Conservation (phyloP, 306 rosid genomes). For the Hippophae gyantsensis region DNA sequence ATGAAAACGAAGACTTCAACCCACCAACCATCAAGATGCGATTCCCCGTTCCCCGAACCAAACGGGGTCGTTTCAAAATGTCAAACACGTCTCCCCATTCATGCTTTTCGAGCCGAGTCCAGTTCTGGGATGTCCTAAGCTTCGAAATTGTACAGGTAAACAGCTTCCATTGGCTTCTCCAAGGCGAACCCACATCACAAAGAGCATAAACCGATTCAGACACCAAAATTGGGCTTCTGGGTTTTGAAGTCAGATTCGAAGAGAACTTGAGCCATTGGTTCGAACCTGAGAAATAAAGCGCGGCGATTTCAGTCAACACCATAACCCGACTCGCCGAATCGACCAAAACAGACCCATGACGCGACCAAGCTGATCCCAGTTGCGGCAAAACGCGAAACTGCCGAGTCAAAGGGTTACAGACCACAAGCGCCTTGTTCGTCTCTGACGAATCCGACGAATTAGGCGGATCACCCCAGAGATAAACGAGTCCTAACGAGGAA, state of each 20-base stretch:
- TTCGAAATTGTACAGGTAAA: conserved; percentile 37
- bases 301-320: conserved; percentile 81
- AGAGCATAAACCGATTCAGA: conserved; percentile 58
- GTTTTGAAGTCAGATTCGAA: conserved; percentile 72
- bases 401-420: conserved; percentile 71
- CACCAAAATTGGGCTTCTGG: conserved; percentile 70
- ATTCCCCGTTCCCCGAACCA: conserved; percentile 51
- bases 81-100: conserved; percentile 95
- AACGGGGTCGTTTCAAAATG: conserved; percentile 59
- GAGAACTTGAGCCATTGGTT: conserved; percentile 64
- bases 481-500: conserved; percentile 64
- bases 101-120: conserved; percentile 56
- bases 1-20: conserved; percentile 57
- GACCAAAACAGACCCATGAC: conserved; percentile 79
- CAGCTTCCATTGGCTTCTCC: conserved; percentile 87
- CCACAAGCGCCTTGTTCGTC: conserved; percentile 46
- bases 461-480: conserved; percentile 67
- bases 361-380: conserved; percentile 92
- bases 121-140: conserved; percentile 24
- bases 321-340: conserved; percentile 58
- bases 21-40: conserved; percentile 77
- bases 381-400: conserved; percentile 61
- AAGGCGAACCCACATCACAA: conserved; percentile 86
- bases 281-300: conserved; percentile 47
- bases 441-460: conserved; percentile 18